Percentiles rank a stretch among this genome's conserved stretches.
Evolutionary conservation across 148 eudicot genomes (phyloP).

Genomic region (Chenopodium quinoa): DNA sequence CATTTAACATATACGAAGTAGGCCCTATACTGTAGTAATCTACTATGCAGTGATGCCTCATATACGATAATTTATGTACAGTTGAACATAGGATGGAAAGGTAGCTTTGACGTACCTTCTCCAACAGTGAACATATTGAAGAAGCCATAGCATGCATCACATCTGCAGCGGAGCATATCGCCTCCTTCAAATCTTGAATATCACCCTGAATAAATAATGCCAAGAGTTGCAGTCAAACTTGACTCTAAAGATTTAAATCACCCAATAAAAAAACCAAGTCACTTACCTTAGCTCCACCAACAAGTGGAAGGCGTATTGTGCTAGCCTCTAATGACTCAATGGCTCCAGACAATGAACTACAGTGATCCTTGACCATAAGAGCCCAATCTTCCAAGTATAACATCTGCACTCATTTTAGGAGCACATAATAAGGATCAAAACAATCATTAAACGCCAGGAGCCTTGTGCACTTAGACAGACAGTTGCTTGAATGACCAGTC

Average conservation of each 20-base stretch:
- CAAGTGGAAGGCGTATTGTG: slow-evolving; percentile 74
- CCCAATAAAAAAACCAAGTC: neutral
- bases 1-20: neutral
- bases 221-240: neutral
- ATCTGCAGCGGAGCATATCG: slow-evolving; percentile 77
- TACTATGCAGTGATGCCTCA: too few relatives aligned
- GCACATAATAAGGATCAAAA: neutral
- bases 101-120: slow-evolving; percentile 41
- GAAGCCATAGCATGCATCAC: slow-evolving; percentile 78
- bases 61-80: neutral
- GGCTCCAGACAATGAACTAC: slow-evolving; percentile 57
- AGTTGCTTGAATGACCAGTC: neutral
- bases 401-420: slow-evolving; percentile 42
- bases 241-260: neutral
- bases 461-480: neutral
- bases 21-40: too few relatives aligned
- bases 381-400: slow-evolving; percentile 64
- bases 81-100: neutral
- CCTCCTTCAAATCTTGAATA: slow-evolving; percentile 53
- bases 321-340: slow-evolving; percentile 65
- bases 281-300: slow-evolving; percentile 74
- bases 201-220: slow-evolving; percentile 51
- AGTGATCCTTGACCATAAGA: slow-evolving; percentile 49
- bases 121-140: slow-evolving; percentile 50
- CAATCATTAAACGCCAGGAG: neutral